Percentiles rank a stretch among this genome's conserved stretches.
Conservation (phyloP, 805 yeast species). For the Lachancea sp. region DNA sequence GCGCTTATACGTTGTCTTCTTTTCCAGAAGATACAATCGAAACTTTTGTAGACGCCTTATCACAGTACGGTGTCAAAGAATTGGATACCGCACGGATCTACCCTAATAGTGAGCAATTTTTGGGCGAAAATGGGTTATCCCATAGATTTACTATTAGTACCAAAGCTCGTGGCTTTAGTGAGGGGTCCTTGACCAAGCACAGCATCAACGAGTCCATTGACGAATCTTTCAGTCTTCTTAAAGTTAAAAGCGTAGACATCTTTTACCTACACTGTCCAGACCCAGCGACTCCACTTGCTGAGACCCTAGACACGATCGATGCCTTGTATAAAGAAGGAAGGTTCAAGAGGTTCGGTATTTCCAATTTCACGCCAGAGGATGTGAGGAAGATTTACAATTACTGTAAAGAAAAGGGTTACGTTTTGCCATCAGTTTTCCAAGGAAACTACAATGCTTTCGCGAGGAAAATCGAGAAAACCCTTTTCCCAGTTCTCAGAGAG, state of each 20-base stretch:
- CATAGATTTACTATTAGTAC: slow-evolving; percentile 3
- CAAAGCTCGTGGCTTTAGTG: slow-evolving; percentile 9
- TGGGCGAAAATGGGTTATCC: neutral
- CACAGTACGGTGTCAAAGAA: slow-evolving; percentile 15
- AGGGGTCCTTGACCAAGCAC: slow-evolving; percentile 14
- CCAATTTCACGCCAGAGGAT: slow-evolving; percentile 15
- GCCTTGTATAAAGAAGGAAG: slow-evolving; percentile 20
- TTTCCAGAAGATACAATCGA: neutral
- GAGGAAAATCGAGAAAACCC: slow-evolving; percentile 18
- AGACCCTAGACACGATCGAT: slow-evolving; percentile 22
- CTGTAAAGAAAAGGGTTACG: slow-evolving; percentile 19
- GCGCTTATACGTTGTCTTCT: neutral
- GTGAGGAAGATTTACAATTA: slow-evolving; percentile 17
- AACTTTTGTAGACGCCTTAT: neutral
- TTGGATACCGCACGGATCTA: slow-evolving; percentile 26
- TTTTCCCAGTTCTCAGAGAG: slow-evolving; percentile 21
- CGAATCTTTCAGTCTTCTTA: slow-evolving; percentile 13
- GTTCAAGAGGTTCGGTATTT: slow-evolving; percentile 18
- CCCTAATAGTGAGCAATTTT: slow-evolving; percentile 16
- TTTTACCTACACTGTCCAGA: slow-evolving; percentile 26
- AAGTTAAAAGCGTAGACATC: slow-evolving; percentile 17
- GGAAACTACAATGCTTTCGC: slow-evolving; percentile 27
- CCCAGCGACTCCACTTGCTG: slow-evolving; percentile 20
- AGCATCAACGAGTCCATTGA: slow-evolving; percentile 13
- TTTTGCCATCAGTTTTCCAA: slow-evolving; percentile 26